Evolutionary conservation across 352 stramenopile species (phyloP).

Genomic region (Phytophthora pseudosyringae): DNA sequence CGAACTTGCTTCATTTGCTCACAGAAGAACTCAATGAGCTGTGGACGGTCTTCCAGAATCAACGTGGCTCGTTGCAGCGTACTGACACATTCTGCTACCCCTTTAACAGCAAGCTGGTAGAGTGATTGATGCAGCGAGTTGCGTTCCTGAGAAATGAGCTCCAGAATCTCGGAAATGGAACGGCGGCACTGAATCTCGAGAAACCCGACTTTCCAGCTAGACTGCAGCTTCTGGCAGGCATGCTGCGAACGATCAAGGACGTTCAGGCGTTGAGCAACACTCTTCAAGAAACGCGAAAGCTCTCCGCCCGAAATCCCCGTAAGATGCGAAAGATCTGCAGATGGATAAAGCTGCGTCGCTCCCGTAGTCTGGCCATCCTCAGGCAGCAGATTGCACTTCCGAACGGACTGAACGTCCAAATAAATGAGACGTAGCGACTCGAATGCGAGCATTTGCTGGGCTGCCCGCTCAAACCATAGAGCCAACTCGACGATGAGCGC

Average conservation of each 20-base stretch:
- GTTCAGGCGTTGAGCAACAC: constrained; percentile 37
- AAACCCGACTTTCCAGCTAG: constrained; percentile 77
- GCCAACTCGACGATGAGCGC: constrained; percentile 41
- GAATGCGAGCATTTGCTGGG: constrained; percentile 63
- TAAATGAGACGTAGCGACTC: constrained; percentile 61
- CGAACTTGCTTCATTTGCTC: constrained; percentile 70
- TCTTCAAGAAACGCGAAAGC: constrained; percentile 55
- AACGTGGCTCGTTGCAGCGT: constrained; percentile 52
- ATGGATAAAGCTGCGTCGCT: constrained; percentile 2
- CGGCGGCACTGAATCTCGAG: constrained; percentile 74
- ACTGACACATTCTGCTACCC: constrained; percentile 48
- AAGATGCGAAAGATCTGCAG: constrained; percentile 34
- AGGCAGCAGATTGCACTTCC: constrained; percentile 11
- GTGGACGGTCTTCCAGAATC: constrained; percentile 69
- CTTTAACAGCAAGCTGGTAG: constrained; percentile 39
- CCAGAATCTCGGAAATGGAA: constrained; percentile 66
- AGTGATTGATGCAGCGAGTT: constrained; percentile 48
- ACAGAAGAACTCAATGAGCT: constrained; percentile 76
- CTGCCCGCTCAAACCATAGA: constrained; percentile 56
- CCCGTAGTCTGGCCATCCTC: neutral
- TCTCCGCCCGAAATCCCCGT: constrained; percentile 45
- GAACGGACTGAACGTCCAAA: constrained; percentile 49
- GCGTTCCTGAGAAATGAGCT: constrained; percentile 61
- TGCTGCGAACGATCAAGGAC: constrained; percentile 63
- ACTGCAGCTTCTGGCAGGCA: constrained; percentile 67